Evolutionary conservation across 2,329 filamentous ascomycete species (phyloP), one percentile per base, ranked within the genome.

Genomic region (Coniochaeta sp.): DNA sequence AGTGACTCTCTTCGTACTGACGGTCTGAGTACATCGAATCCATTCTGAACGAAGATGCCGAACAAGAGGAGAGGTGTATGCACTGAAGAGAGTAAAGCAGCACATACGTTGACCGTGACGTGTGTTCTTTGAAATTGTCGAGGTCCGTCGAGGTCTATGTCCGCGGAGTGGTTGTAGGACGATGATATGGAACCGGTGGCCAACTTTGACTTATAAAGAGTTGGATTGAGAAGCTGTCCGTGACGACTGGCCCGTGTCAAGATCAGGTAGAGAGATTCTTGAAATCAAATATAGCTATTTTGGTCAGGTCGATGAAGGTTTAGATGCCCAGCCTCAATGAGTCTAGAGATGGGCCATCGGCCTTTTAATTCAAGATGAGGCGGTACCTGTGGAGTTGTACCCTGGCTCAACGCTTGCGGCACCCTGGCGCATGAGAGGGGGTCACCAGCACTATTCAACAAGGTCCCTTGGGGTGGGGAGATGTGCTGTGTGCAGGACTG

Each of bases 1-100:
- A 63, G 61, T 58, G 59, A 56, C 54, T 57, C 40, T 57, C 52
- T 49, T 55, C 54, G 51, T 55, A 51, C 47, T 38, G 45, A 20
- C 55, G 56, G 46, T 53, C 49, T 48, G 56, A 49, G 45, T 56
- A 58, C 26, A 46, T 48, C 38, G 56, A 51, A 49, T 58, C 55
- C 61, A 62, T 63, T 48, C 55, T 55, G 20, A 33, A 45, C 26
- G 18, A 32, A 33, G 31, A 12, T 18, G 49, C 4, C 10, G 48
- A 50, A 51, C 27, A 42, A n/a, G 20, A 42, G 18, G 14, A 42
- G 18, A 53, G 51, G 4, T 30, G 45, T 16, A 24, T 38, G 28
- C 46, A 52, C 28, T 35, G 42, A 46, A 48, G 52, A 52, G 48
- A 50, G 32, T 55, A 40, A n/a, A 52, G 54, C 49, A 49, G 51